phyloP scores from a whole-genome alignment of 1,284 basidiomycete genomes.

The Tilletia caries region DNA sequence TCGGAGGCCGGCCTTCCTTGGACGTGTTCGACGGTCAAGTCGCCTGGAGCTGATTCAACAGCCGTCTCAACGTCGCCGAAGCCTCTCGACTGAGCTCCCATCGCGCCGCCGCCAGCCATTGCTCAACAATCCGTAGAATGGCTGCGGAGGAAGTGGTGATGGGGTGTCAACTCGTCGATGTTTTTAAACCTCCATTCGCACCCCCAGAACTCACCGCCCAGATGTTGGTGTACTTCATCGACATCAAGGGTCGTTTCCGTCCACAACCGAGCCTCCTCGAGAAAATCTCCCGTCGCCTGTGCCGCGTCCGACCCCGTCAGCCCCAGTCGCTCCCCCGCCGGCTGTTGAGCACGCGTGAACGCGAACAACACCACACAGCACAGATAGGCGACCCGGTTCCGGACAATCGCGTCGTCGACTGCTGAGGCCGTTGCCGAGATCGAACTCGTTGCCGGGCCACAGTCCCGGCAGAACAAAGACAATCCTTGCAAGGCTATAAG shows the following conservation, averaged over 20 bases:
- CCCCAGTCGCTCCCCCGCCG: conserved; percentile 12
- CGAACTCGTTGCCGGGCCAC: background rate
- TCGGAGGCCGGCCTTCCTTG: too few species aligned
- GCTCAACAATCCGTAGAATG: conserved; percentile 34
- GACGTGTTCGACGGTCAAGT: too few species aligned
- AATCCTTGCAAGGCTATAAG: background rate
- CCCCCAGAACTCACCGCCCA: conserved; percentile 24
- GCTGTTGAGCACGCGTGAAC: conserved; percentile 35
- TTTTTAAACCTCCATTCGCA: too few species aligned
- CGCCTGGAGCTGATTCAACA: conserved; percentile 18
- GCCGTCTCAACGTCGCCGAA: conserved; percentile 35
- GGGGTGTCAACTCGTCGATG: conserved; percentile 25
- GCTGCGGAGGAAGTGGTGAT: conserved; percentile 32
- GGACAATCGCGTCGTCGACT: background rate
- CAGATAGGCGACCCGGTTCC: background rate
- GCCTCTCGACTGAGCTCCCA: conserved; percentile 42
- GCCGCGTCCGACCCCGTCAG: background rate
- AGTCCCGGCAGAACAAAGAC: background rate
- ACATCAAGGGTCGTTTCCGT: conserved; percentile 22
- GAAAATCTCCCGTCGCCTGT: background rate
- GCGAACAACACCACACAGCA: background rate
- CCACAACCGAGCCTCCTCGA: background rate
- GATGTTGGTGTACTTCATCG: background rate
- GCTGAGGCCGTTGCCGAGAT: background rate
- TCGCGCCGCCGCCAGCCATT: conserved; percentile 30